Evolutionary conservation across 2,329 filamentous ascomycete genomes (phyloP).

Genomic region (Fusarium xyrophilum): DNA sequence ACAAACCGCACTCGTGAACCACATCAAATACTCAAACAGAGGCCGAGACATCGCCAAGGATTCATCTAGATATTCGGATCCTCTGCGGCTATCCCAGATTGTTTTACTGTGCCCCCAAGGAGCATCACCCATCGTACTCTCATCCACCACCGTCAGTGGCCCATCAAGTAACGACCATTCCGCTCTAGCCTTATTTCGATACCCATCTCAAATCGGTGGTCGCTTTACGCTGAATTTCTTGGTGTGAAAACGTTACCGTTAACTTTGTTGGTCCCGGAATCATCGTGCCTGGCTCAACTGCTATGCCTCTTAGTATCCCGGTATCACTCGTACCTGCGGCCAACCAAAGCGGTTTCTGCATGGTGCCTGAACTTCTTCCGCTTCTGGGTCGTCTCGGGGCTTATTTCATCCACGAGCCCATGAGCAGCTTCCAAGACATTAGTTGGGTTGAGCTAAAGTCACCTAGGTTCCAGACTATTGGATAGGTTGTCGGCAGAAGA

Average conservation of each 20-base stretch:
- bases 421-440: neutral
- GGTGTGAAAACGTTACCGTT: neutral
- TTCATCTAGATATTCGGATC: slow-evolving; percentile 9
- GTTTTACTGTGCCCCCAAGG: neutral
- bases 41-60: neutral
- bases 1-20: neutral
- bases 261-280: neutral
- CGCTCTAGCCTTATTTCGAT: slow-evolving; percentile 21
- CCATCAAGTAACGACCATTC: neutral
- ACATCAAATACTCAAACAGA: neutral
- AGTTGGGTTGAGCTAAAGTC: neutral
- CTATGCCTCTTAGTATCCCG: neutral
- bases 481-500: neutral
- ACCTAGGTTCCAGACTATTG: slow-evolving; percentile 1
- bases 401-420: neutral
- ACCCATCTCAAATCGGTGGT: neutral
- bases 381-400: neutral
- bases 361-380: neutral
- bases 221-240: neutral
- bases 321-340: neutral
- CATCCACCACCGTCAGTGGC: slow-evolving; percentile 17
- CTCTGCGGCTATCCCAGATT: neutral
- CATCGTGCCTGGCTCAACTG: neutral
- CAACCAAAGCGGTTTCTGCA: neutral
- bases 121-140: neutral